Conservation (phyloP, 352 stramenopile genomes). For the Pythium volutum region DNA sequence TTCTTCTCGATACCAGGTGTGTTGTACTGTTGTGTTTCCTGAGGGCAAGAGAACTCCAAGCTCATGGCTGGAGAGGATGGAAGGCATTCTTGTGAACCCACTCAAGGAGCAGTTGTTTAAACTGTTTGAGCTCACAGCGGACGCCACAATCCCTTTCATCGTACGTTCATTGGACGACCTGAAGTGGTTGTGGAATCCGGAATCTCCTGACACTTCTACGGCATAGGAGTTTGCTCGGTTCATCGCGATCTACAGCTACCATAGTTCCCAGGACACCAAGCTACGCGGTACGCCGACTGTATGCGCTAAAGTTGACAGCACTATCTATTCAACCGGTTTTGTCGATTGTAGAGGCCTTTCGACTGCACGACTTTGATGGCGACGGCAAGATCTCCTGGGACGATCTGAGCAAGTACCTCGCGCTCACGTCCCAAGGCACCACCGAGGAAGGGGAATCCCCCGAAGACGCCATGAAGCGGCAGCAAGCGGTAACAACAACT, state of each 20-base stretch:
- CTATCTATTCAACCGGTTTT: not conserved
- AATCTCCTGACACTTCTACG: not conserved
- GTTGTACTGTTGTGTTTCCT: no score
- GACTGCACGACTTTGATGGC: conserved; percentile 68
- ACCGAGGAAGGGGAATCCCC: conserved; percentile 25
- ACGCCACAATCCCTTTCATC: conserved; percentile 23
- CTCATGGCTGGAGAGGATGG: no score
- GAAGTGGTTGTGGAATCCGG: not conserved
- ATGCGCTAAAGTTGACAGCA: no score
- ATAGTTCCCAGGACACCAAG: conserved; percentile 48
- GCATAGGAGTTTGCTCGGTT: conserved; percentile 56
- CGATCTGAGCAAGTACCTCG: conserved; percentile 48
- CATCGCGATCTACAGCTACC: conserved; percentile 53
- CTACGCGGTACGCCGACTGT: conserved; percentile 33
- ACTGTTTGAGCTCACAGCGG: conserved; percentile 36
- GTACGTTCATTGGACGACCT: conserved; percentile 15
- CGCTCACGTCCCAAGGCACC: conserved; percentile 34
- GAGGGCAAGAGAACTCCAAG: no score
- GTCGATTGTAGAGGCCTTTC: conserved; percentile 42
- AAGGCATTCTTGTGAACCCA: conserved; percentile 42
- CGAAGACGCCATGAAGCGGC: conserved; percentile 21
- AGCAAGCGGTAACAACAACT: conserved; percentile 29
- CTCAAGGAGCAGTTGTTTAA: conserved; percentile 45
- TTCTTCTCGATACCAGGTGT: conserved; percentile 34
- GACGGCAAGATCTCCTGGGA: conserved; percentile 64